These are phyloP conservation scores for Onygenales sp. DNA, from an alignment of 2,329 filamentous ascomycete genomes.

Conservation along the genomic window DNA sequence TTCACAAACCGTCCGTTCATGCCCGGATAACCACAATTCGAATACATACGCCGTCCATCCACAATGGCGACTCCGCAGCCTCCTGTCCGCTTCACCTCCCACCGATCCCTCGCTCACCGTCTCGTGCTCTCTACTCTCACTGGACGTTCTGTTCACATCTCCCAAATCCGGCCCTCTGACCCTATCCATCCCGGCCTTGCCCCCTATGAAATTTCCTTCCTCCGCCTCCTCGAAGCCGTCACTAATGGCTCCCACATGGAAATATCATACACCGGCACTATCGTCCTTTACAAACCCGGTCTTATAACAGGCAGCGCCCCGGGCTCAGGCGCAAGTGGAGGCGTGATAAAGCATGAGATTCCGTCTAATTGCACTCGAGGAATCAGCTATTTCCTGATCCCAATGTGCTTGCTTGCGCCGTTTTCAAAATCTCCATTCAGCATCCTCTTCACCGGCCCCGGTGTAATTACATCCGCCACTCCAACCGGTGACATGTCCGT, in stretches of 20 bases:
- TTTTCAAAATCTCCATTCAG: constrained; percentile 90
- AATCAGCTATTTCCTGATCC: constrained; percentile 83
- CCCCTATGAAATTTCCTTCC: constrained; percentile 87
- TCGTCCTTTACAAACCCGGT: constrained; percentile 82
- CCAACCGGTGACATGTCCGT: constrained; percentile 78
- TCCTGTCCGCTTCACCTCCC: constrained; percentile 67
- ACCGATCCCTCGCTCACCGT: constrained; percentile 72
- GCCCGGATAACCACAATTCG: background rate
- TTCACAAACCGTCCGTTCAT: background rate
- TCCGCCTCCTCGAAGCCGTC: constrained; percentile 85
- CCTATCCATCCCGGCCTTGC: constrained; percentile 81
- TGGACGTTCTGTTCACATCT: constrained; percentile 80
- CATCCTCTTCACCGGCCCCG: constrained; percentile 78
- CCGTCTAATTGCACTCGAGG: constrained; percentile 69
- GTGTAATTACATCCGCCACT: constrained; percentile 84
- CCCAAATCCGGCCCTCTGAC: constrained; percentile 81
- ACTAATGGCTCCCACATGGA: constrained; percentile 94
- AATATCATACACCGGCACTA: constrained; percentile 92
- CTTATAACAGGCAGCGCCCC: constrained; percentile 78
- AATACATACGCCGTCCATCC: background rate
- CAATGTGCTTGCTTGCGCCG: constrained; percentile 79
- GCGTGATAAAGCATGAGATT: constrained; percentile 72
- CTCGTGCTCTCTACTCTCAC: constrained; percentile 86
- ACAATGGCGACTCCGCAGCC: constrained; percentile 36
- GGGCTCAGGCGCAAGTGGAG: constrained; percentile 62